Base-by-base conservation (phyloP, 345 rosid species). In the Schrenkiella parvula region DNA sequence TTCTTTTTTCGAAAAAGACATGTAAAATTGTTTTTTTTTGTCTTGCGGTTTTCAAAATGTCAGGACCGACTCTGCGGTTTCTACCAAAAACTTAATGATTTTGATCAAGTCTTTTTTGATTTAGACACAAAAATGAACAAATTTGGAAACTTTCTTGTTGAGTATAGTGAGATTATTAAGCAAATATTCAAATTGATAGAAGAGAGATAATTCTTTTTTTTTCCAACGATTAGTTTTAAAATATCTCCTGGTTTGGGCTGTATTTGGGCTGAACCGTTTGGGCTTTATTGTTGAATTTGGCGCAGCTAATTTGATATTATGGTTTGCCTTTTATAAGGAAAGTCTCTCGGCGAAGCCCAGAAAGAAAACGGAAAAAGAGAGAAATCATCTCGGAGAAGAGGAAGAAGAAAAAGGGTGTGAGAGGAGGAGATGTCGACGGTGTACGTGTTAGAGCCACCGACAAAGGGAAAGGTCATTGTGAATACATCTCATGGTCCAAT, bases 381-480 rank as follows among this genome's bases (percentile, higher is more conserved):
- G 29, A 37, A 44, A 34, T 2, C 28, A 31, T 19, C 21, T 73
- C 66, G 78, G 60, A 21, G 58, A 43, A 64, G 64, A 39, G 18
- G 72, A 42, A 22, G 72, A 42, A 22, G 50, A 63, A 22, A 41
- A 29, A n/a, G 68, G 7, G 63, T 5, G 50, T 14, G 35, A 29
- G 38, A 25, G 69, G 39, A 35, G 68, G 62, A 39, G 75, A 95
- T 95, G 98, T 91, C 98, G 80, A 69, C 98, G 66, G 44, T 89
- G 2, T 95, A 91, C 83, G 95, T 95, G 58, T 77, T 89, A 67
- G 99, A 89, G 70, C 97, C 96, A 18, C 96, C 96, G 72, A 95
- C 98, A 28, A 95, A 91, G 60, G 99, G 99, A 23, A 91, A 95
- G 67, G 93, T 91, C 46, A 67, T 91, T 46, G 81, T 95, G 43